These are phyloP conservation scores for Verticillium albo-atrum DNA, from an alignment of 2,329 filamentous ascomycete species.

Conservation along the genomic window DNA sequence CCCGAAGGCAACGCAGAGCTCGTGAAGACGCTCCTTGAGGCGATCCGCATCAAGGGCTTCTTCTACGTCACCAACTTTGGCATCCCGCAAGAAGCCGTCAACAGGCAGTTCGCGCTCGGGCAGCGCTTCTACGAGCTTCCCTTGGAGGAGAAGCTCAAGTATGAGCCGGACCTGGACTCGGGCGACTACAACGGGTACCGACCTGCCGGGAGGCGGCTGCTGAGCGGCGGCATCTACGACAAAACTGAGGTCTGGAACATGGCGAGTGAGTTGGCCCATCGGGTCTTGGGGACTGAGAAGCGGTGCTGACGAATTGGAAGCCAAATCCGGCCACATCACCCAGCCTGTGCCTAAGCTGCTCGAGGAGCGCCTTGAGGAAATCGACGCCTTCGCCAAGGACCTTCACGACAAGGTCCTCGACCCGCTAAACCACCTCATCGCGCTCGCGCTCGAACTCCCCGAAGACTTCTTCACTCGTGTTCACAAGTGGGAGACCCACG, in stretches of 20 bases:
- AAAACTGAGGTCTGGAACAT: conserved; percentile 32
- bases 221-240: conserved; percentile 29
- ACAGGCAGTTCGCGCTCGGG: conserved; percentile 55
- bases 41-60: conserved; percentile 33
- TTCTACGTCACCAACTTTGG: conserved; percentile 61
- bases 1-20: conserved; percentile 20
- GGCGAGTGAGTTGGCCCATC: conserved; percentile 19
- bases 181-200: conserved; percentile 54
- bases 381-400: conserved; percentile 49
- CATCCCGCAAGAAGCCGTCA: conserved; percentile 51
- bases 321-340: conserved; percentile 21
- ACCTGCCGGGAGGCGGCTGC: conserved; percentile 33
- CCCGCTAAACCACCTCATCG: conserved; percentile 53
- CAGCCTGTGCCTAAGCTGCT: conserved; percentile 35
- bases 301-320: conserved; percentile 6
- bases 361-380: conserved; percentile 43
- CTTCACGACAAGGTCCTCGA: conserved; percentile 50
- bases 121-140: conserved; percentile 48
- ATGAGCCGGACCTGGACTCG: conserved; percentile 35
- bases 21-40: conserved; percentile 20
- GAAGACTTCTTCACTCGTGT: conserved; percentile 48
- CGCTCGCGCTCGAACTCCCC: conserved; percentile 54
- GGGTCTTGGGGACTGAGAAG: too few species aligned
- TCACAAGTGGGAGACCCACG: conserved; percentile 51
- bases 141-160: conserved; percentile 55